These are phyloP conservation scores for Eucalyptus victrix DNA, from an alignment of 345 rosid species.

Conservation along the genomic window DNA sequence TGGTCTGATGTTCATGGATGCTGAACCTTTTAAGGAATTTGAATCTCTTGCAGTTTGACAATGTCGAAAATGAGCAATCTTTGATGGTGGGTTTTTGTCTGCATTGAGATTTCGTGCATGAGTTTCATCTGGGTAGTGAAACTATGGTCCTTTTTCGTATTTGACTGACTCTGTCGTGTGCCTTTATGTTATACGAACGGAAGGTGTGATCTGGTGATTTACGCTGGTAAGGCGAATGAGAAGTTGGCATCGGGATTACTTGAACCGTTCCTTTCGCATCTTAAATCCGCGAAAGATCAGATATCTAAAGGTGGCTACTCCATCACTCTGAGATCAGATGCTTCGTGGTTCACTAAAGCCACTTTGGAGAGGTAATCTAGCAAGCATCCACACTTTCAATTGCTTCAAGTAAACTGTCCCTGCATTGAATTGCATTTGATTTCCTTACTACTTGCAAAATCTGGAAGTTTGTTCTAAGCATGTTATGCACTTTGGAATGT, in stretches of 20 bases:
- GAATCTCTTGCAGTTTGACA: neutral
- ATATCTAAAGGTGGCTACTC: constrained; percentile 90
- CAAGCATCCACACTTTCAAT: neutral
- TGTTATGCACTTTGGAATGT: neutral
- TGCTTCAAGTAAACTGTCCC: neutral
- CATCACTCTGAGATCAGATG: constrained; percentile 48
- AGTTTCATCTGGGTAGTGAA: neutral
- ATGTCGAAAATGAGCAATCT: neutral
- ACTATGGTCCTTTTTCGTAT: neutral
- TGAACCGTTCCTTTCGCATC: constrained; percentile 80
- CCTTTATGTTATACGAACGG: neutral
- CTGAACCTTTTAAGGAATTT: neutral
- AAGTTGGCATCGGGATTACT: constrained; percentile 79
- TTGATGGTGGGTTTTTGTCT: neutral
- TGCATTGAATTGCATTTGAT: neutral
- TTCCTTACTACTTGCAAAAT: neutral
- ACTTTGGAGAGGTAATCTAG: constrained; percentile 63
- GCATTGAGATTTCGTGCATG: neutral
- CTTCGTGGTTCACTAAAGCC: constrained; percentile 85
- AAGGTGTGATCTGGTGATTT: constrained; percentile 91
- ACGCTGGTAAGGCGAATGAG: constrained; percentile 61
- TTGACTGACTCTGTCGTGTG: neutral
- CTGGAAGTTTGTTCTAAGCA: neutral
- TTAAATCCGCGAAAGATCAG: constrained; percentile 74
- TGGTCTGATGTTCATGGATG: neutral